These are phyloP conservation scores for Catenaria anguillulae DNA, from an alignment of 371 early-diverging fungal species.

Conservation along the genomic window DNA sequence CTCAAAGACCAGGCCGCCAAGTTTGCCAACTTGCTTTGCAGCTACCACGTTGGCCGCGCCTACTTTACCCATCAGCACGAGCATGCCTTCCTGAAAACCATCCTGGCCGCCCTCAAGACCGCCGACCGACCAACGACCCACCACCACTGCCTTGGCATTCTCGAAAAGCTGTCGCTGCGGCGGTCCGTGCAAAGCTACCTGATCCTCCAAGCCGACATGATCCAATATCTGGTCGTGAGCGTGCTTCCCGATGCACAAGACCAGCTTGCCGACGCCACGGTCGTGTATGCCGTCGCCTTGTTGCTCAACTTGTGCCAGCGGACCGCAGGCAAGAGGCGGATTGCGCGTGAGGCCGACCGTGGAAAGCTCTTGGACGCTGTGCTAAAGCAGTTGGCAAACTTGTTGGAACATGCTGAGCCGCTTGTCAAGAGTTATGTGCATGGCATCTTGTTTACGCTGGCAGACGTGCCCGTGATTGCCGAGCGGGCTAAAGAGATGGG, in stretches of 20 bases:
- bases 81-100: too few relatives aligned
- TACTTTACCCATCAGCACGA: neutral
- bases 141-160: slow-evolving; percentile 23
- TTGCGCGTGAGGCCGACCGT: too few relatives aligned
- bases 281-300: slow-evolving; percentile 28
- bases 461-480: slow-evolving; percentile 18
- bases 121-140: slow-evolving; percentile 4
- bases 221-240: slow-evolving; percentile 16
- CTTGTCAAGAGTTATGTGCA: slow-evolving; percentile 28
- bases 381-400: slow-evolving; percentile 11
- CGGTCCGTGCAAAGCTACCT: slow-evolving; percentile 23
- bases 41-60: neutral
- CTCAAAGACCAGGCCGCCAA: slow-evolving; percentile 1
- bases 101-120: neutral
- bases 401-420: slow-evolving; percentile 21
- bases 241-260: slow-evolving; percentile 16
- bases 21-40: neutral
- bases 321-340: slow-evolving; percentile 20
- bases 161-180: slow-evolving; percentile 31
- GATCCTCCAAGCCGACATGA: slow-evolving; percentile 14
- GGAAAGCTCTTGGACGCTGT: slow-evolving; percentile 8
- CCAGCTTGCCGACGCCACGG: slow-evolving; percentile 19
- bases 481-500: neutral
- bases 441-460: slow-evolving; percentile 24
- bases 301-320: slow-evolving; percentile 33